Evolutionary conservation across 1,139 yeast species (phyloP).

Genomic region (Candida gigantensis): DNA sequence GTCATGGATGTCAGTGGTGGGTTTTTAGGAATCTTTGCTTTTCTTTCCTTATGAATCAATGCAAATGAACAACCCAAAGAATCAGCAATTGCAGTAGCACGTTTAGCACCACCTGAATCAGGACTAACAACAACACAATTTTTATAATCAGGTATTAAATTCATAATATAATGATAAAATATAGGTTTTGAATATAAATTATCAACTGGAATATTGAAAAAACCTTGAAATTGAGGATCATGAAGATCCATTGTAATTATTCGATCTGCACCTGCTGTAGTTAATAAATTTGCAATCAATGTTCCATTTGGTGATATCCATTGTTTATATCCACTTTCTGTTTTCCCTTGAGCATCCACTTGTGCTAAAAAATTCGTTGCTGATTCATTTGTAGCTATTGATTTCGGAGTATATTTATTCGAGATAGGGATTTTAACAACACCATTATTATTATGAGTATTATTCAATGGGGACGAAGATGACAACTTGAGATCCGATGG

Average conservation of each 20-base stretch:
- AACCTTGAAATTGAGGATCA: constrained; percentile 94
- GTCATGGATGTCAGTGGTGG: constrained; percentile 28
- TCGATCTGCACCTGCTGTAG: constrained; percentile 95
- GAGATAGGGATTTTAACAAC: constrained; percentile 13
- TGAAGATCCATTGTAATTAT: constrained; percentile 97
- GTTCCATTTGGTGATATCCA: constrained; percentile 98
- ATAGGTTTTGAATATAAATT: constrained; percentile 85
- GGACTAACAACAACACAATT: constrained; percentile 91
- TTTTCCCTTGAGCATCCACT: constrained; percentile 42
- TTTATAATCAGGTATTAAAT: constrained; percentile 69
- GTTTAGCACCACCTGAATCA: constrained; percentile 96
- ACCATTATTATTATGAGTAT: not conserved
- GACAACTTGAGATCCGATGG: not conserved
- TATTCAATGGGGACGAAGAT: constrained; percentile 13
- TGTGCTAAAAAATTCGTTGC: constrained; percentile 30
- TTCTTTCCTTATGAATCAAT: constrained; percentile 89
- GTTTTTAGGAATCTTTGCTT: constrained; percentile 47
- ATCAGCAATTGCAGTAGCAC: constrained; percentile 95
- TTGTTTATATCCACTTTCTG: constrained; percentile 74
- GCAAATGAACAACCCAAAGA: constrained; percentile 88
- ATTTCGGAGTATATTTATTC: constrained; percentile 23
- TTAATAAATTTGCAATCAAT: constrained; percentile 80
- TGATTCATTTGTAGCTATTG: constrained; percentile 32
- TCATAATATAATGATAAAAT: constrained; percentile 74
- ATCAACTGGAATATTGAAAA: constrained; percentile 90